These are phyloP conservation scores for Penicillium sp. DNA, from an alignment of 2,329 filamentous ascomycete genomes.

Conservation along the genomic window DNA sequence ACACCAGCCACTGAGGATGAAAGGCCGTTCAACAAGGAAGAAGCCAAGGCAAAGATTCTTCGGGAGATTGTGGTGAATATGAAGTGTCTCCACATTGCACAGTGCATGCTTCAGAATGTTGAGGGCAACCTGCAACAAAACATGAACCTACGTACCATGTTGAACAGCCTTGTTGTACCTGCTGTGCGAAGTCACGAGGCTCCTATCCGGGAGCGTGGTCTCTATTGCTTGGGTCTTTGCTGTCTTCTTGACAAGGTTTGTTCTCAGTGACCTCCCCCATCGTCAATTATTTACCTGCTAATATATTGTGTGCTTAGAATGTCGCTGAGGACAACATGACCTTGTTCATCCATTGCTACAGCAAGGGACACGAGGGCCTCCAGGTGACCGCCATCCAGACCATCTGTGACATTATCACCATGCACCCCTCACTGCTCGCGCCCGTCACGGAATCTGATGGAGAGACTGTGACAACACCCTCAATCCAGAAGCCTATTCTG, in stretches of 20 bases:
- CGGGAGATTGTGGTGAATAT: conserved; percentile 96
- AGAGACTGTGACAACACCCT: conserved; percentile 56
- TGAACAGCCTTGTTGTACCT: conserved; percentile 95
- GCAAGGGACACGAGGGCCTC: conserved; percentile 85
- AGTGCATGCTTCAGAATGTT: conserved; percentile 96
- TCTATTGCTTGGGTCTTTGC: conserved; percentile 88
- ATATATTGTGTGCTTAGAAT: conserved; percentile 55
- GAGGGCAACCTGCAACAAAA: conserved; percentile 86
- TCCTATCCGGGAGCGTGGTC: conserved; percentile 86
- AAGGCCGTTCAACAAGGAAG: conserved; percentile 59
- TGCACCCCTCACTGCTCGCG: conserved; percentile 81
- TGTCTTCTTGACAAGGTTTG: conserved; percentile 82
- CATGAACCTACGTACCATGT: conserved; percentile 90
- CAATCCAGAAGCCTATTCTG: conserved; percentile 68
- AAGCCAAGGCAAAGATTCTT: conserved; percentile 71
- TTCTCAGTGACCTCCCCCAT: conserved; percentile 1
- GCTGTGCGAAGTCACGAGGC: conserved; percentile 93
- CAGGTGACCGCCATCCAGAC: conserved; percentile 92
- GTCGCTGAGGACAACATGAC: conserved; percentile 90
- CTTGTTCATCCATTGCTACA: conserved; percentile 95
- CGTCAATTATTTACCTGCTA: conserved; percentile 16
- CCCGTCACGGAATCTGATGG: conserved; percentile 51
- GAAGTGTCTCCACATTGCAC: conserved; percentile 96
- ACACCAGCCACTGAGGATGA: conserved; percentile 61
- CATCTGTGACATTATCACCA: conserved; percentile 88